phyloP scores from a whole-genome alignment of 2,329 filamentous ascomycete species.

The Rosellinia necatrix region DNA sequence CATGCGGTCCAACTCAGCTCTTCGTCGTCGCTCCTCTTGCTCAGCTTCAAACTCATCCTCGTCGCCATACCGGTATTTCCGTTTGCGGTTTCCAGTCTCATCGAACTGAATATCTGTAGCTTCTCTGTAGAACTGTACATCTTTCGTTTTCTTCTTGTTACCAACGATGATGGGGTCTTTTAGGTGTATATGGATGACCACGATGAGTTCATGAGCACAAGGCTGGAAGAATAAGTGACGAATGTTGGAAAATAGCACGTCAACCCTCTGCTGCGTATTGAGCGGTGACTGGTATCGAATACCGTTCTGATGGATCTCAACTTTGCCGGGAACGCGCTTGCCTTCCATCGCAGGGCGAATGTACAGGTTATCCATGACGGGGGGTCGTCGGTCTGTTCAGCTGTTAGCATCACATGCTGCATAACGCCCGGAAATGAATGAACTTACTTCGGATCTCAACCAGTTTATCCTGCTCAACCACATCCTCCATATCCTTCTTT shows the following conservation, averaged over 20 bases:
- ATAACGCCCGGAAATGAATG: neutral
- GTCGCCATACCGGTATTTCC: conserved; percentile 96
- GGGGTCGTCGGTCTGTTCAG: conserved; percentile 80
- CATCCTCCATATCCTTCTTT: conserved; percentile 99
- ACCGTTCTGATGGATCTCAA: conserved; percentile 99
- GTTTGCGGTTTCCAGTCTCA: conserved; percentile 96
- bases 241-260: conserved; percentile 96
- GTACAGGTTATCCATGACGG: conserved; percentile 91
- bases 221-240: conserved; percentile 99
- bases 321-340: conserved; percentile 92
- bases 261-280: conserved; percentile 80
- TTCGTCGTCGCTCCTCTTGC: conserved; percentile 89
- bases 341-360: conserved; percentile 94
- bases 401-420: conserved; percentile 45
- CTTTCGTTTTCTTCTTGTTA: conserved; percentile 97
- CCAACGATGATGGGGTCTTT: conserved; percentile 98
- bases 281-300: conserved; percentile 88
- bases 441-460: conserved; percentile 86
- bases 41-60: conserved; percentile 99
- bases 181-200: conserved; percentile 96
- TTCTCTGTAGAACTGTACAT: conserved; percentile 97
- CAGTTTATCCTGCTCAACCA: conserved; percentile 97
- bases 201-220: conserved; percentile 92
- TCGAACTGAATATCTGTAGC: conserved; percentile 99
- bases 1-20: conserved; percentile 90